Base-by-base conservation (phyloP, 495 filamentous ascomycete genomes). In the Amorphotheca resinae region DNA sequence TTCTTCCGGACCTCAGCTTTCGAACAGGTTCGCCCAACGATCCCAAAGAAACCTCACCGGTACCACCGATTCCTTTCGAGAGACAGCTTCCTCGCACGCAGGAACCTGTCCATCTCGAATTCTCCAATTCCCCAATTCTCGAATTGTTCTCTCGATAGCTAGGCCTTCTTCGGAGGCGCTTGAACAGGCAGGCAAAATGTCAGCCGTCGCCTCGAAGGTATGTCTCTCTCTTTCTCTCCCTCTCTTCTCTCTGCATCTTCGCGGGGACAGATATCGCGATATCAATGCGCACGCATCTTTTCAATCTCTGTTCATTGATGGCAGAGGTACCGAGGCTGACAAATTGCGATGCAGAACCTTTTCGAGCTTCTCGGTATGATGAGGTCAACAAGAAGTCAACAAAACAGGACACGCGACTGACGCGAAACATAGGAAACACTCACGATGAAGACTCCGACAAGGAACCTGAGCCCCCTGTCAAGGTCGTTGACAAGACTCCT, bases 281-380 rank as follows among this genome's bases (percentile, higher is more conserved):
- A n/a, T 15, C 33, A 36, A 14, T 2, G 33, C 33, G 3, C 5
- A 14, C 25, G 11, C 5, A 28, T 11, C 25, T 28, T 5, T 28
- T 11, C 11, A 25, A 9, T 15, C 16, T 35, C 41, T 41, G 14
- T 33, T 14, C 26, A 15, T 7, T 7, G 22, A 18, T 35, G 17
- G 22, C 26, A 42, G 35, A 36, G 15, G 21, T 46, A 41, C 11
- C 15, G 40, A 45, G 28, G 49, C 61, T 63, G 39, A 66, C 51
- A 59, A 60, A 52, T 50, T 38, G 55, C 31, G 11, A 39, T 42
- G 41, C 60, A 84, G 85, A 93, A 93, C 71, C 72, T 77, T 48
- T 93, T 77, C 73, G 84, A 84, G 73, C 73, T 86, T 68, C 84
- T 93, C 69, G 84, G 85, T 91, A 81, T 59, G 64, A 64, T 59